Conservation (phyloP, 257 asterid genomes). For the Verbena officinalis region DNA sequence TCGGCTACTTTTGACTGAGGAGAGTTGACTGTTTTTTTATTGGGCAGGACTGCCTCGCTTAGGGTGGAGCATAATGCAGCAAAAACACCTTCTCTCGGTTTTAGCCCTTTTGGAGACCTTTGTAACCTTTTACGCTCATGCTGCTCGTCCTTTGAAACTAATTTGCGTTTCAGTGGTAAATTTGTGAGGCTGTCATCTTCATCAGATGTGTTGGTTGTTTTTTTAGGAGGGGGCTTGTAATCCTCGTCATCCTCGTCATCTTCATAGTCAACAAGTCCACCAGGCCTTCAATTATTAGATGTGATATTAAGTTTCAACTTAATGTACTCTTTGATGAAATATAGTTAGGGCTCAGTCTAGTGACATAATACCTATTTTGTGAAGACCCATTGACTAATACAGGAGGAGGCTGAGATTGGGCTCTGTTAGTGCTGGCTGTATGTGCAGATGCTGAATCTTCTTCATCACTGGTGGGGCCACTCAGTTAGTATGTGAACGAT, state of each 20-base stretch:
- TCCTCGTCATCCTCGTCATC: slow-evolving; percentile 98
- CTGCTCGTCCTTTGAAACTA: slow-evolving; percentile 64
- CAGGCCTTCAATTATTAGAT: slow-evolving; percentile 56
- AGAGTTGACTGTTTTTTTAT: slow-evolving; percentile 46
- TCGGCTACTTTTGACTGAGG: slow-evolving; percentile 37
- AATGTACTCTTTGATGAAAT: neutral
- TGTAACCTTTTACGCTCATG: slow-evolving; percentile 66
- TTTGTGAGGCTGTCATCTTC: slow-evolving; percentile 65
- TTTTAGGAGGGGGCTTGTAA: slow-evolving; percentile 84
- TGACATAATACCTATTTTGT: slow-evolving; percentile 52
- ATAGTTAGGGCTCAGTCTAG: slow-evolving; percentile 4
- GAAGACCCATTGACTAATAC: slow-evolving; percentile 65
- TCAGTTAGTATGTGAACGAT: slow-evolving; percentile 10
- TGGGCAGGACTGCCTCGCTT: slow-evolving; percentile 61
- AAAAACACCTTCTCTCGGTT: slow-evolving; percentile 74
- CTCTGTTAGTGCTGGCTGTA: slow-evolving; percentile 43
- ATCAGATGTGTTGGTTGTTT: slow-evolving; percentile 44
- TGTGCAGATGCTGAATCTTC: slow-evolving; percentile 91
- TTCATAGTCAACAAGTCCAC: slow-evolving; percentile 95
- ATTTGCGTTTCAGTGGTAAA: slow-evolving; percentile 73
- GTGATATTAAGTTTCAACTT: slow-evolving; percentile 12
- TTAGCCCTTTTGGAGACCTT: slow-evolving; percentile 53
- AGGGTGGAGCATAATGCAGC: slow-evolving; percentile 76
- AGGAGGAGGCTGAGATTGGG: slow-evolving; percentile 53
- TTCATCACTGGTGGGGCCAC: slow-evolving; percentile 62